A percentile compares a stretch with the other conserved stretches of the same genome.
These are phyloP conservation scores for Cystofilobasidium bisporidii DNA, from an alignment of 768 basidiomycete genomes.

Conservation along the genomic window DNA sequence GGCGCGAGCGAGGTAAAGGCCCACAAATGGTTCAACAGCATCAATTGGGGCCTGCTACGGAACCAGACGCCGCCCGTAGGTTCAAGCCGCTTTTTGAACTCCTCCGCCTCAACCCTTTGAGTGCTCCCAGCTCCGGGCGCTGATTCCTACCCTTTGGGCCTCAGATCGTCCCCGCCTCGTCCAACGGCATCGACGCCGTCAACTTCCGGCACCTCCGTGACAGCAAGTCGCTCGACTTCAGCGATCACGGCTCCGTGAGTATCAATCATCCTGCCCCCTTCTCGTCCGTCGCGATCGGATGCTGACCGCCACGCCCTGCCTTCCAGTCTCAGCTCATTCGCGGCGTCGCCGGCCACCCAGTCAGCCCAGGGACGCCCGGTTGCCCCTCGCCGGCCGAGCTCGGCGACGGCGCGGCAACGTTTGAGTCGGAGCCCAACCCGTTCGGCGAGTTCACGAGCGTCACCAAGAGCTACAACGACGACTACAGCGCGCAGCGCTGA, in stretches of 20 bases:
- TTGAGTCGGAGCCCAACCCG: constrained; percentile 51
- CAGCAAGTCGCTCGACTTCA: constrained; percentile 81
- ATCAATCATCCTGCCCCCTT: constrained; percentile 35
- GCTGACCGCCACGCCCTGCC: too few species aligned
- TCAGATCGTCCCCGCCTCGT: constrained; percentile 70
- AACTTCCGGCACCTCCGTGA: constrained; percentile 88
- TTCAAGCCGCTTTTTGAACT: too few species aligned
- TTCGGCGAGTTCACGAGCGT: constrained; percentile 86
- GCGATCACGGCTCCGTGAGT: constrained; percentile 40
- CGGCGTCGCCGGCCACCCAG: constrained; percentile 38
- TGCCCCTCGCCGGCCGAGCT: constrained; percentile 40
- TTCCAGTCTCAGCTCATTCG: constrained; percentile 41
- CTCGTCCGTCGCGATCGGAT: neutral
- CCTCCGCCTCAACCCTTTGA: too few species aligned
- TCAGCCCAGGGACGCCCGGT: constrained; percentile 34
- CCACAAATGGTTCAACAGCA: constrained; percentile 94
- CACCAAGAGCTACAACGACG: constrained; percentile 43
- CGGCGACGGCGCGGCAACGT: constrained; percentile 17
- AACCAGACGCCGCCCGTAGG: constrained; percentile 87
- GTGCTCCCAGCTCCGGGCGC: too few species aligned
- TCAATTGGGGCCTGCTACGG: constrained; percentile 92
- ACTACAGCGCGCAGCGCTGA: neutral
- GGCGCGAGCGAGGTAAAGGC: constrained; percentile 98
- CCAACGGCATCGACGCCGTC: constrained; percentile 69
- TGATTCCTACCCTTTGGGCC: constrained; percentile 19